These are phyloP conservation scores for Cetradonia linearis DNA, from an alignment of 495 filamentous ascomycete species.

Conservation along the genomic window DNA sequence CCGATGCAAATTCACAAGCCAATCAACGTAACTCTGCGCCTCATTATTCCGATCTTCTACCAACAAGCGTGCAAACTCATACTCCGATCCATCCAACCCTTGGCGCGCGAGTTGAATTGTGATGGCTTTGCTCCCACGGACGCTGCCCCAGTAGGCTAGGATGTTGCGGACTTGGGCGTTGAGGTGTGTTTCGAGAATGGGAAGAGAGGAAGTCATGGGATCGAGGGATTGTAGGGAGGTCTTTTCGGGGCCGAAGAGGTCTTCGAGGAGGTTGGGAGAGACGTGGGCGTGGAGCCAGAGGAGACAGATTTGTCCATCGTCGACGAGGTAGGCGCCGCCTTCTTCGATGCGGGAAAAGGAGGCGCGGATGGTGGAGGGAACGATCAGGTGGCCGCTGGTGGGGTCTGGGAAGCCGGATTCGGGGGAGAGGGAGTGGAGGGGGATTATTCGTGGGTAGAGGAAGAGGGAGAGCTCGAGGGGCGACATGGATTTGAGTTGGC, in stretches of 20 bases:
- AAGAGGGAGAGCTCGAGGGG: slow-evolving; percentile 78
- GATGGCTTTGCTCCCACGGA: slow-evolving; percentile 76
- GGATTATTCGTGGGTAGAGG: slow-evolving; percentile 88
- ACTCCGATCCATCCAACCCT: slow-evolving; percentile 89
- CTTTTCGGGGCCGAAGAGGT: slow-evolving; percentile 77
- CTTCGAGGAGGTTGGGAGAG: slow-evolving; percentile 70
- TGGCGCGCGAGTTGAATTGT: slow-evolving; percentile 87
- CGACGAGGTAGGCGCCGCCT: slow-evolving; percentile 93
- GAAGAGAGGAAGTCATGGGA: slow-evolving; percentile 58
- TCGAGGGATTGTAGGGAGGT: slow-evolving; percentile 65
- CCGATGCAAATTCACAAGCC: slow-evolving; percentile 91
- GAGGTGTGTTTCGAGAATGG: slow-evolving; percentile 80
- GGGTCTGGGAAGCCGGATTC: slow-evolving; percentile 76
- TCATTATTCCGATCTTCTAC: slow-evolving; percentile 96
- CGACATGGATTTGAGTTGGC: slow-evolving; percentile 80
- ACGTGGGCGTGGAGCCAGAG: slow-evolving; percentile 79
- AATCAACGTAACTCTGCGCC: slow-evolving; percentile 95
- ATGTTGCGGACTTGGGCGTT: slow-evolving; percentile 93
- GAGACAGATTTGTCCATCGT: slow-evolving; percentile 84
- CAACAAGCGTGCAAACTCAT: slow-evolving; percentile 83
- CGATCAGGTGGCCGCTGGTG: slow-evolving; percentile 71
- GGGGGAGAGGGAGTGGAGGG: slow-evolving; percentile 71
- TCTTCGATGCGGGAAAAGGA: slow-evolving; percentile 85
- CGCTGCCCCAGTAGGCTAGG: slow-evolving; percentile 69
- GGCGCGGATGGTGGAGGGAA: slow-evolving; percentile 60